A percentile compares a stretch with the other conserved stretches of the same genome.
Evolutionary conservation across 164 flowering plant species (phyloP).

Genomic region (Dillenia suffruticosa): DNA sequence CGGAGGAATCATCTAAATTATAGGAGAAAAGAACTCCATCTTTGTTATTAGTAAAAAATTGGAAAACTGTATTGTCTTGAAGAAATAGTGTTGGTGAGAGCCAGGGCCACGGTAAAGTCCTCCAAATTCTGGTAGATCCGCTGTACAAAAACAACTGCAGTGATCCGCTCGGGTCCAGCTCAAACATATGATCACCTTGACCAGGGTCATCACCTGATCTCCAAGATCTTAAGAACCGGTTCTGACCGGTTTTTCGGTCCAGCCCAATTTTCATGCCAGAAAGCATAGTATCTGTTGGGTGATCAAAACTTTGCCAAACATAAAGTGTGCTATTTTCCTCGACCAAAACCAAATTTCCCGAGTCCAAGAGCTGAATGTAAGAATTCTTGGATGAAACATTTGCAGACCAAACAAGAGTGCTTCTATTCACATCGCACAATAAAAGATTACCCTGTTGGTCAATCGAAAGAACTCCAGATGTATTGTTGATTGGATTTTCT

Average conservation of each 20-base stretch:
- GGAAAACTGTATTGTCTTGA: too few species aligned
- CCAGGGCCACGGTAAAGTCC: too few species aligned
- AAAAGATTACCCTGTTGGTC: too few species aligned
- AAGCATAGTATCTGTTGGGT: slow-evolving; percentile 3
- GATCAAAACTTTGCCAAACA: slow-evolving; percentile 15
- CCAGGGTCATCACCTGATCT: neutral
- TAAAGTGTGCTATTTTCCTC: neutral
- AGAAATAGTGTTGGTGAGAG: too few species aligned
- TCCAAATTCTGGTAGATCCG: too few species aligned
- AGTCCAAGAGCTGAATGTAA: slow-evolving; percentile 1
- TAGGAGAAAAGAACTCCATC: too few species aligned
- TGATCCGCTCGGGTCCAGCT: neutral
- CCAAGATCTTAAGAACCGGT: neutral
- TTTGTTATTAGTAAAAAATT: too few species aligned
- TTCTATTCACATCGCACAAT: too few species aligned
- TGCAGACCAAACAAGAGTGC: slow-evolving; percentile 2
- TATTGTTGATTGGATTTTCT: too few species aligned
- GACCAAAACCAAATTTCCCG: slow-evolving; percentile 9
- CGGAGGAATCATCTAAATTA: too few species aligned
- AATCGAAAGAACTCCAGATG: too few species aligned
- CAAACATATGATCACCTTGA: neutral
- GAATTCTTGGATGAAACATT: neutral
- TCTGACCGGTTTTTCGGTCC: neutral
- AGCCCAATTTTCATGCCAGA: slow-evolving; percentile 7
- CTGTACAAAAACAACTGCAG: neutral